These are phyloP conservation scores for Carnegiea gigantea DNA, from an alignment of 179 eudicot genomes.

Conservation along the genomic window DNA sequence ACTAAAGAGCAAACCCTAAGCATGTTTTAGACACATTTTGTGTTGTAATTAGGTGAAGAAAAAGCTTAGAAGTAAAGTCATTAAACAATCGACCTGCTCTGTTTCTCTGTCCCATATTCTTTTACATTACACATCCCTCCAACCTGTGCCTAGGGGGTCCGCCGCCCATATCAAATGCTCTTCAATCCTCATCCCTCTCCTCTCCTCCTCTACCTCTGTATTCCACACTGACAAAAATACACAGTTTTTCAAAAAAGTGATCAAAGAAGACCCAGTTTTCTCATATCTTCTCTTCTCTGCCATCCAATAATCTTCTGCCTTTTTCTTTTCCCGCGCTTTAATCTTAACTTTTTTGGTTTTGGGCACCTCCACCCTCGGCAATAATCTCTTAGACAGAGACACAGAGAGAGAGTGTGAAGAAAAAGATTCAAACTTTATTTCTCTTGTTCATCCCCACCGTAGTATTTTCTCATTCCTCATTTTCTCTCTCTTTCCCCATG, in stretches of 20 bases:
- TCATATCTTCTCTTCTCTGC: conserved; percentile 17
- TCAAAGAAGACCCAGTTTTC: conserved; percentile 20
- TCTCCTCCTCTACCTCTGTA: background rate
- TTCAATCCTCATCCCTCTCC: background rate
- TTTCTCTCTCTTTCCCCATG: conserved; percentile 17
- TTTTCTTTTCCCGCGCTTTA: conserved; percentile 24
- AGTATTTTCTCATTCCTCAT: conserved; percentile 16
- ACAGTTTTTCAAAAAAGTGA: conserved; percentile 15
- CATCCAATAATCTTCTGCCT: conserved; percentile 19
- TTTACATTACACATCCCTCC: background rate
- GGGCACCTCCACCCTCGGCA: conserved; percentile 18
- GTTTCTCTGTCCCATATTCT: background rate
- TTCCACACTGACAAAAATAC: conserved; percentile 16
- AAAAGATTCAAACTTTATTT: conserved; percentile 11
- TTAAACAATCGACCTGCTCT: background rate
- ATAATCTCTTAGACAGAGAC: conserved; percentile 16
- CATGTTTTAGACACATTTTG: background rate
- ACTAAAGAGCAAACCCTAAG: conserved; percentile 7
- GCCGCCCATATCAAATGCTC: background rate
- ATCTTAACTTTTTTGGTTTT: conserved; percentile 11
- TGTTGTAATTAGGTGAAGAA: conserved; percentile 8
- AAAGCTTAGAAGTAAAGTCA: conserved; percentile 5
- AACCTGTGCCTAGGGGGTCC: background rate
- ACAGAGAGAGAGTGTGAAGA: background rate
- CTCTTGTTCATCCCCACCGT: conserved; percentile 3